Percentiles rank a stretch among this genome's conserved stretches.
These are phyloP conservation scores for Spergularia bocconei DNA, from an alignment of 148 eudicot genomes.

Conservation along the genomic window DNA sequence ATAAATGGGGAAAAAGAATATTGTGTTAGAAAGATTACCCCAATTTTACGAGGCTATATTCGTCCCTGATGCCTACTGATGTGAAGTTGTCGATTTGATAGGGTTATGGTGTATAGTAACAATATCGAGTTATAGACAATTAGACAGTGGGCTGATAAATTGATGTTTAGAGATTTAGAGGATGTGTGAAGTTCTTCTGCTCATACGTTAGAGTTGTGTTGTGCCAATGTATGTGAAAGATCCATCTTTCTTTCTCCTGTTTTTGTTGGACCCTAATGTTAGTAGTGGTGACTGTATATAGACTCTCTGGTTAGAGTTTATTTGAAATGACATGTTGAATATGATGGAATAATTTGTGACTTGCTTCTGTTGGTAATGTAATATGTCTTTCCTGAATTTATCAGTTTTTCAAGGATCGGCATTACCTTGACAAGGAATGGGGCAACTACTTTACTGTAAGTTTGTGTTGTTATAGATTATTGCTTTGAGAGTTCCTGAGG, in stretches of 20 bases:
- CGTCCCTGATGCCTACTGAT: neutral
- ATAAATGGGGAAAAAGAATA: too few species aligned
- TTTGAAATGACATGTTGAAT: neutral
- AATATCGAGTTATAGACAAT: neutral
- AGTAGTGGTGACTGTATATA: neutral
- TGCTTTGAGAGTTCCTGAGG: neutral
- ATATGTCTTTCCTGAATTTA: slow-evolving; percentile 16
- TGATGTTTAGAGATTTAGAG: neutral
- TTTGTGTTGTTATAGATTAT: slow-evolving; percentile 1
- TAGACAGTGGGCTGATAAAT: neutral
- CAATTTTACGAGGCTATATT: too few species aligned
- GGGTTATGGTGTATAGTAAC: neutral
- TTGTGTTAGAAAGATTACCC: too few species aligned
- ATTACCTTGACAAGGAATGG: slow-evolving; percentile 98
- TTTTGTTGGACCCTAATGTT: neutral
- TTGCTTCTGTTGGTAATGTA: neutral
- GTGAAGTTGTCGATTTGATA: neutral
- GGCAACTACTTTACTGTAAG: slow-evolving; percentile 86
- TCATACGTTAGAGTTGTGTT: neutral
- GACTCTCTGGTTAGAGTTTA: neutral
- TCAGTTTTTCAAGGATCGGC: slow-evolving; percentile 98
- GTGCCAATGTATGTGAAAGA: neutral
- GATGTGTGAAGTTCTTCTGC: neutral
- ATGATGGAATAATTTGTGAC: too few species aligned
- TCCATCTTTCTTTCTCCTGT: neutral